Conservation (phyloP, 1,139 yeast species). For the Hansenula lynferdii region DNA sequence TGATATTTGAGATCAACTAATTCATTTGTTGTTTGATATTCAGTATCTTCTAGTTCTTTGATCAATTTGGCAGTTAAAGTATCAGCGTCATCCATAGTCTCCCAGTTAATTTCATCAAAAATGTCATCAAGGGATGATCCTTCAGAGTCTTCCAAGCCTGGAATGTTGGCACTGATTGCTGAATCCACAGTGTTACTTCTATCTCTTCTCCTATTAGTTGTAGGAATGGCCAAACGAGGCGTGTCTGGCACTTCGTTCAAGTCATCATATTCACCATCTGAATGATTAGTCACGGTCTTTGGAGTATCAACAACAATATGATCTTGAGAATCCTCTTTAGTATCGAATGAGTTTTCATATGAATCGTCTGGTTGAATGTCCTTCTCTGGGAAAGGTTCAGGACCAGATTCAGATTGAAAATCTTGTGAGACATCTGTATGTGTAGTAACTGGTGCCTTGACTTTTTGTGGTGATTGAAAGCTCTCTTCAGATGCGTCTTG, state of each 20-base stretch:
- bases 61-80: conserved; percentile 51
- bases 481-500: conserved; percentile 9
- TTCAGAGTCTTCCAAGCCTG: conserved; percentile 8
- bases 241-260: conserved; percentile 7
- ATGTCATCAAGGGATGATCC: conserved; percentile 42
- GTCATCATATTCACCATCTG: conserved; percentile 20
- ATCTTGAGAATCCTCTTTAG: conserved; percentile 7
- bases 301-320: conserved; percentile 9
- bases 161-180: conserved; percentile 11
- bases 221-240: conserved; percentile 5
- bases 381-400: conserved; percentile 1
- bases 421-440: not conserved
- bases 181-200: conserved; percentile 15
- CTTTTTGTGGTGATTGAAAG: conserved; percentile 1
- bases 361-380: conserved; percentile 13
- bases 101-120: conserved; percentile 74
- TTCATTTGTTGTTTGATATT: conserved; percentile 44
- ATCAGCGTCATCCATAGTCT: conserved; percentile 55
- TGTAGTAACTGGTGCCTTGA: not conserved
- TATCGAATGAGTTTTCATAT: conserved; percentile 6
- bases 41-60: conserved; percentile 45
- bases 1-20: conserved; percentile 35
- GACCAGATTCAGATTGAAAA: not conserved
- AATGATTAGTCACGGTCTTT: conserved; percentile 11
- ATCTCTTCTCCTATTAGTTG: not conserved